A percentile compares a stretch with the other conserved stretches of the same genome.
Conservation (phyloP, 495 filamentous ascomycete species). For the Trichoderma parareesei region DNA sequence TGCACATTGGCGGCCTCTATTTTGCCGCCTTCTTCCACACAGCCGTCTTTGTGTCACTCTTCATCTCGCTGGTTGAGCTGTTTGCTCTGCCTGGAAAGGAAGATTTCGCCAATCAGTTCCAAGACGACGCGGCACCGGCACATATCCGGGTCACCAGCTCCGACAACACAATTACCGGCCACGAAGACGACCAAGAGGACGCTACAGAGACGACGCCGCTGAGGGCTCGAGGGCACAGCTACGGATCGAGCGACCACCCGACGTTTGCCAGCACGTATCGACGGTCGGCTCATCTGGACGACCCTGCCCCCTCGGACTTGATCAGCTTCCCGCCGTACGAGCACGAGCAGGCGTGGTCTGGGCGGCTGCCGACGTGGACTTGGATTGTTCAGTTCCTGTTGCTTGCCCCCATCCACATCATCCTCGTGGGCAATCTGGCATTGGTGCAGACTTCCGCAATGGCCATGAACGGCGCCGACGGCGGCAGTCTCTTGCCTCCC, state of each 20-base stretch:
- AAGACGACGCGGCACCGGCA: constrained; percentile 21
- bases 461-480: constrained; percentile 75
- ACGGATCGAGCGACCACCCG: constrained; percentile 38
- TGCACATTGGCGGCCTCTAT: constrained; percentile 69
- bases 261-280: constrained; percentile 66
- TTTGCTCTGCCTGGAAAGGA: constrained; percentile 67
- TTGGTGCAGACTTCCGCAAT: constrained; percentile 65
- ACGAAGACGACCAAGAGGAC: constrained; percentile 37
- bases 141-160: not conserved
- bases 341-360: constrained; percentile 82
- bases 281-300: constrained; percentile 27
- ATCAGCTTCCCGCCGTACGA: constrained; percentile 43
- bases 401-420: constrained; percentile 65
- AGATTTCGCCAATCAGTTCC: constrained; percentile 47
- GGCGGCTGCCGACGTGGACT: constrained; percentile 65
- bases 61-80: constrained; percentile 68
- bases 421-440: constrained; percentile 63
- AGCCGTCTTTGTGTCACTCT: constrained; percentile 62
- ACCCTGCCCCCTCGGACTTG: not conserved
- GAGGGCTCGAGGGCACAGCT: constrained; percentile 39
- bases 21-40: constrained; percentile 74
- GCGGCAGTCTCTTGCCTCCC: constrained; percentile 53
- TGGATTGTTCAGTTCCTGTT: constrained; percentile 85
- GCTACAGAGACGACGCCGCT: constrained; percentile 77
- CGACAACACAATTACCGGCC: constrained; percentile 12